These are phyloP conservation scores for Stereocaulon alpinum DNA, from an alignment of 495 filamentous ascomycete species.

Conservation along the genomic window DNA sequence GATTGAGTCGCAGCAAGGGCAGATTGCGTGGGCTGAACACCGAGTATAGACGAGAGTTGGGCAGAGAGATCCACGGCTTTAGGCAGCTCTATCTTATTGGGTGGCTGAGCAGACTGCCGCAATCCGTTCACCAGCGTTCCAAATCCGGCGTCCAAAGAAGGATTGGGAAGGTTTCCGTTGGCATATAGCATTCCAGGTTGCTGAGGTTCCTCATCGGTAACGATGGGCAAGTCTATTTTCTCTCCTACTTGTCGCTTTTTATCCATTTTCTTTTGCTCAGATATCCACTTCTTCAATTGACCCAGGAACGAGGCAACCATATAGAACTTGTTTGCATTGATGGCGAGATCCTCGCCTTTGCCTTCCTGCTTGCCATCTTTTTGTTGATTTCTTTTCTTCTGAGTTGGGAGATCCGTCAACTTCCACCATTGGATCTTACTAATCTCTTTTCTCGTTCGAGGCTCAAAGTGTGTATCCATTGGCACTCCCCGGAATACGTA, in stretches of 20 bases:
- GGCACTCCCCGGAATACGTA: conserved; percentile 85
- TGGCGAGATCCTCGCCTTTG: conserved; percentile 38
- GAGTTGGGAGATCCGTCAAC: conserved; percentile 74
- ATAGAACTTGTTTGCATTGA: conserved; percentile 80
- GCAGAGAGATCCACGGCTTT: conserved; percentile 10
- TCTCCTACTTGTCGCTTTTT: conserved; percentile 2
- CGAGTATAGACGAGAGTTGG: conserved; percentile 52
- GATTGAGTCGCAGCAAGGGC: conserved; percentile 12
- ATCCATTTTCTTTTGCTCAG: conserved; percentile 65
- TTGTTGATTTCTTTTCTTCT: conserved; percentile 56
- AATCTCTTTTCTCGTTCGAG: conserved; percentile 91
- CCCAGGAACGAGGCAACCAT: conserved; percentile 93
- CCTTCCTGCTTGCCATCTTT: conserved; percentile 45
- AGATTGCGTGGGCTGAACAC: conserved; percentile 9
- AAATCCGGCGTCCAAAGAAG: conserved; percentile 2
- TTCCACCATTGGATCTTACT: conserved; percentile 91
- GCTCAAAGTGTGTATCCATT: conserved; percentile 75
- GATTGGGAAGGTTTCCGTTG: not conserved
- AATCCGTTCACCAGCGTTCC: conserved; percentile 15
- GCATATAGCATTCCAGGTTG: not conserved
- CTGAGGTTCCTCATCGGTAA: not conserved
- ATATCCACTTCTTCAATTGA: conserved; percentile 82
- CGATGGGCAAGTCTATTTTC: not conserved
- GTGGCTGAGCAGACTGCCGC: conserved; percentile 14
- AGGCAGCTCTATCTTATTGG: conserved; percentile 31